Evolutionary conservation across 2,329 filamentous ascomycete species (phyloP).

Genomic region (Coniella lustricola): DNA sequence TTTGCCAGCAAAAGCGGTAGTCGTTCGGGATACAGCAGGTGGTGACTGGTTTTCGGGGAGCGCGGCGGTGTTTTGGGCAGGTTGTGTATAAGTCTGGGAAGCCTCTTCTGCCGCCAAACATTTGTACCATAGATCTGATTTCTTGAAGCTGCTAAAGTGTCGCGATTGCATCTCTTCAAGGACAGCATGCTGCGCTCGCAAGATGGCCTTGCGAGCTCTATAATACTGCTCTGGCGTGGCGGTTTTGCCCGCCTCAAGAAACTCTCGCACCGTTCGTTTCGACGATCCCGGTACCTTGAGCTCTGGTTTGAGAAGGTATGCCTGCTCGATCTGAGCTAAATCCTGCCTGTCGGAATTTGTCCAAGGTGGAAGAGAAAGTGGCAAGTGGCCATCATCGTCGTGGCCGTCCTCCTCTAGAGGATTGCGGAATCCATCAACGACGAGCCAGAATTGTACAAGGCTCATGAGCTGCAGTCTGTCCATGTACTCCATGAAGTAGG

Average conservation of each 20-base stretch:
- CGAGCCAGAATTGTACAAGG: slow-evolving; percentile 95
- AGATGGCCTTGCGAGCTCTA: slow-evolving; percentile 70
- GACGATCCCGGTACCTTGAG: slow-evolving; percentile 67
- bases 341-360: slow-evolving; percentile 79
- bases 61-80: slow-evolving; percentile 3
- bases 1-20: slow-evolving; percentile 25
- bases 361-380: slow-evolving; percentile 61
- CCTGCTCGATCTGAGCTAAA: slow-evolving; percentile 84
- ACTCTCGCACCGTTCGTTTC: slow-evolving; percentile 64
- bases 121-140: slow-evolving; percentile 92
- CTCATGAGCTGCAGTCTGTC: slow-evolving; percentile 82
- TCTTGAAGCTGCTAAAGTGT: slow-evolving; percentile 80
- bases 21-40: slow-evolving; percentile 7
- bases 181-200: slow-evolving; percentile 74
- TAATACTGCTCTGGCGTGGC: slow-evolving; percentile 79
- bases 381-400: slow-evolving; percentile 59
- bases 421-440: slow-evolving; percentile 92
- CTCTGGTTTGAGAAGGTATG: slow-evolving; percentile 76
- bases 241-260: slow-evolving; percentile 68
- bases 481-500: slow-evolving; percentile 99
- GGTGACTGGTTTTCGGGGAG: slow-evolving; percentile 7
- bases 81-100: slow-evolving; percentile 27
- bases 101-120: slow-evolving; percentile 84
- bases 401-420: slow-evolving; percentile 80
- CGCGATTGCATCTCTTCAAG: slow-evolving; percentile 77